Base-by-base conservation (phyloP, 192 early-diverging fungal species). In the Mortierella antarctica region DNA sequence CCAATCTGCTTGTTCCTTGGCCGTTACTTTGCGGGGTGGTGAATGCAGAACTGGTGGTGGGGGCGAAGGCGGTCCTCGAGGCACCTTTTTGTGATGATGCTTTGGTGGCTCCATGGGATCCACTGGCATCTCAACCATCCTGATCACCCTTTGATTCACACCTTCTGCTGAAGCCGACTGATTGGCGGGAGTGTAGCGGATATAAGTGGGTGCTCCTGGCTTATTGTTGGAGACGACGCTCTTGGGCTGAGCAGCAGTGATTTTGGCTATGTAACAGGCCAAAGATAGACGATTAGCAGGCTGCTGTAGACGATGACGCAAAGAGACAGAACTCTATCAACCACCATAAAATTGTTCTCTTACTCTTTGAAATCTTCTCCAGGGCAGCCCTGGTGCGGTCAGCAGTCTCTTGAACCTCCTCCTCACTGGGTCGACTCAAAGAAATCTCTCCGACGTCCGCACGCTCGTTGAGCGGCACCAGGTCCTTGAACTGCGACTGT, bases 41-140 rank as follows among this genome's bases (percentile, higher is more conserved):
- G 97, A 99, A 74, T 98, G 97, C 86, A 99, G 88, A 20, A 99
- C 97, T 12, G 98, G 97, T n/a, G 96, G 92, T 2, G 97, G 98
- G 13, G 97, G 97, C 5, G 95, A 96, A 11, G 93, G 93, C 17
- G 97, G 93, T 10, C 86, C 87, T 17, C 91, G 85, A 39, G 97
- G 96, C 39, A 96, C 87, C 81, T 97, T 97, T 74, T 97, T 97
- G 76, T 93, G 92, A 69, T 95, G 92, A 83, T 97, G 95, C 64
- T 90, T 92, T 39, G 97, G 91, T 57, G 98, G 98, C 71, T 95
- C 97, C 92, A 99, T 91, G 17, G 98, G 98, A 82, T 99, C 98
- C 12, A 94, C 88, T 40, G 97, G 98, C 72, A 95, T 96, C 55
- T 98, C 95, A 0, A 95, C 91, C 88, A 99, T 96, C 39, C 92